phyloP scores from a whole-genome alignment of 441 rosid species.

The Raphanus hybrid region DNA sequence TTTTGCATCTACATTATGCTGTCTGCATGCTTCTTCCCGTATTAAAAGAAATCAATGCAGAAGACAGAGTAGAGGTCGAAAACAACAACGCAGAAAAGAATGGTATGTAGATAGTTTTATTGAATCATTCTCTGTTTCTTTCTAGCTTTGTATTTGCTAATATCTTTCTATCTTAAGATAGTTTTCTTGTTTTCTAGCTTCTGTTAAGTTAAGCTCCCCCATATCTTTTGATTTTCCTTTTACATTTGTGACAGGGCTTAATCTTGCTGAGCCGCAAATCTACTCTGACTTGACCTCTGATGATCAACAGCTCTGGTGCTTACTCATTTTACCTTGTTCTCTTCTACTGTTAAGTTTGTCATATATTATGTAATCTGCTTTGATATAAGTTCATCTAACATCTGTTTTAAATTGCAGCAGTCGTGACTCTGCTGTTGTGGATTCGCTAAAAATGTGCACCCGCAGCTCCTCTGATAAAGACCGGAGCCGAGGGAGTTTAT shows the following conservation, averaged over 20 bases:
- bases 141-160: too few species aligned
- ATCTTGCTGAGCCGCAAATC: conserved; percentile 56
- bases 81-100: conserved; percentile 59
- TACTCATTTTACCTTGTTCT: conserved; percentile 34
- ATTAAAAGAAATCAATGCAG: conserved; percentile 75
- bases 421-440: conserved; percentile 44
- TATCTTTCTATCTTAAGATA: not conserved
- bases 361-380: conserved; percentile 37
- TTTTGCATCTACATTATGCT: conserved; percentile 86
- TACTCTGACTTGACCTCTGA: conserved; percentile 54
- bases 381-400: conserved; percentile 39
- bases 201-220: too few species aligned
- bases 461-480: conserved; percentile 71
- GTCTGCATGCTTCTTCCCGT: conserved; percentile 96
- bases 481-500: conserved; percentile 50
- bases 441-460: conserved; percentile 22
- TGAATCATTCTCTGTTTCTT: not conserved
- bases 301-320: conserved; percentile 68
- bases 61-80: conserved; percentile 64
- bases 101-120: conserved; percentile 48
- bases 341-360: conserved; percentile 12
- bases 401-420: conserved; percentile 55
- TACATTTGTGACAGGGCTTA: conserved; percentile 52
- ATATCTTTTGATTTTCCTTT: conserved; percentile 1
- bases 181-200: too few species aligned